These are phyloP conservation scores for Cordyceps fumosorosea DNA, from an alignment of 2,329 filamentous ascomycete genomes.

Conservation along the genomic window DNA sequence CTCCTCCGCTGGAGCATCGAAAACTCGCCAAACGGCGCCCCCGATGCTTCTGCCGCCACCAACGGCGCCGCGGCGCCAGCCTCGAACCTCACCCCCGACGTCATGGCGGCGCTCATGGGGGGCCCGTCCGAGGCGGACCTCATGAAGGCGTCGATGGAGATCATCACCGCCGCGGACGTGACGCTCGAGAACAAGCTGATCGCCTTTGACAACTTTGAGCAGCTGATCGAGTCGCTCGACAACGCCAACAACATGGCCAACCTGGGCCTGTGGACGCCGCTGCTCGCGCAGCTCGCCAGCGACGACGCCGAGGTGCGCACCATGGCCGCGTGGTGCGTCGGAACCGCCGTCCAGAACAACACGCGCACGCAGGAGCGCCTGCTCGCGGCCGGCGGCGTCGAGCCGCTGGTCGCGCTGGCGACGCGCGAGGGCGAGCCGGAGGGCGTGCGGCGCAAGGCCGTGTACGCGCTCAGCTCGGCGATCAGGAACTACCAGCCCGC, in stretches of 20 bases:
- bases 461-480: constrained; percentile 81
- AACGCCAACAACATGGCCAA: constrained; percentile 91
- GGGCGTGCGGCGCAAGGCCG: constrained; percentile 73
- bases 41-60: constrained; percentile 25
- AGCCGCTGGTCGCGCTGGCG: constrained; percentile 60
- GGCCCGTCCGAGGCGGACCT: constrained; percentile 85
- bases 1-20: constrained; percentile 72
- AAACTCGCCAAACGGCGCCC: constrained; percentile 31
- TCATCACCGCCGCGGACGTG: constrained; percentile 57
- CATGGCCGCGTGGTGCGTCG: constrained; percentile 91
- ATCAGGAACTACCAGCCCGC: constrained; percentile 86
- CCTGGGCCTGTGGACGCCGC: constrained; percentile 73
- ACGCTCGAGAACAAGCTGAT: constrained; percentile 69
- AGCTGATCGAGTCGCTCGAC: constrained; percentile 85
- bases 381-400: constrained; percentile 58
- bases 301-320: constrained; percentile 66
- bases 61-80: constrained; percentile 11
- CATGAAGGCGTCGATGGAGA: constrained; percentile 78
- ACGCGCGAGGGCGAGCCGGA: constrained; percentile 52
- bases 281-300: constrained; percentile 63
- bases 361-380: constrained; percentile 71
- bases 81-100: constrained; percentile 55
- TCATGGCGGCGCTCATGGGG: constrained; percentile 70
- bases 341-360: constrained; percentile 96
- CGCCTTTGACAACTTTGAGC: constrained; percentile 93